Base-by-base conservation (phyloP, 2,329 filamentous ascomycete species). In the Biscogniauxia sp. region DNA sequence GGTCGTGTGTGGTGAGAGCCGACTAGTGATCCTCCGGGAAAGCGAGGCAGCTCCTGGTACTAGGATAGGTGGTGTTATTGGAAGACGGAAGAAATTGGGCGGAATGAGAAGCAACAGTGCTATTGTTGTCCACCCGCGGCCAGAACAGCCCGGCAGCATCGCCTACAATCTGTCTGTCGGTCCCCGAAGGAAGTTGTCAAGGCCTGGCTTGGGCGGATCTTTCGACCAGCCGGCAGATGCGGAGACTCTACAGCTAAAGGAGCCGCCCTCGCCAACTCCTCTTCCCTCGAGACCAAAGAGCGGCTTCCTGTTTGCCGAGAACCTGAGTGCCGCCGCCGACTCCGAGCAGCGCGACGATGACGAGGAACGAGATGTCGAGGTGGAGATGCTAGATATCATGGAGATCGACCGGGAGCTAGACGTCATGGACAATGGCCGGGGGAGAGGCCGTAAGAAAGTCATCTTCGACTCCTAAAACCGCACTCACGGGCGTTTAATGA, bases 351-450 rank as follows among this genome's bases (percentile, higher is more conserved):
- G 65, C 57, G 75, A 80, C 55, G 76, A 80, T 28, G 75, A 76
- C 17, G 71, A 74, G 20, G 75, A 77, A 25, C 76, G 84, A 32
- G 80, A 87, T 59, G 78, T 86, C 13, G 84, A 87, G 69, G 78
- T 79, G 28, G 84, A 87, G 72, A 83, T 87, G 78, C 77, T 89
- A 66, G 85, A 88, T 69, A 85, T 89, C 52, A 84, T 87, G 80
- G 85, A 86, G 66, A 87, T 89, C 68, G 86, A 89, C 66, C 81
- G 84, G 61, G 83, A 81, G 54, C 72, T 89, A 56, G 80, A 84
- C 54, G 78, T 75, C 55, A 77, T 89, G 82, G 81, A 86, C 58
- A 76, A 73, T 49, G 78, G 78, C 37, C 75, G 80, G 53, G 78
- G 77, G 37, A 77, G 75, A 58, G 81, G 80, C 53, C 78, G 77